A percentile compares a stretch with the other conserved stretches of the same genome.
phyloP scores from a whole-genome alignment of 805 yeast genomes.

The Myxozyma lipomycoides region DNA sequence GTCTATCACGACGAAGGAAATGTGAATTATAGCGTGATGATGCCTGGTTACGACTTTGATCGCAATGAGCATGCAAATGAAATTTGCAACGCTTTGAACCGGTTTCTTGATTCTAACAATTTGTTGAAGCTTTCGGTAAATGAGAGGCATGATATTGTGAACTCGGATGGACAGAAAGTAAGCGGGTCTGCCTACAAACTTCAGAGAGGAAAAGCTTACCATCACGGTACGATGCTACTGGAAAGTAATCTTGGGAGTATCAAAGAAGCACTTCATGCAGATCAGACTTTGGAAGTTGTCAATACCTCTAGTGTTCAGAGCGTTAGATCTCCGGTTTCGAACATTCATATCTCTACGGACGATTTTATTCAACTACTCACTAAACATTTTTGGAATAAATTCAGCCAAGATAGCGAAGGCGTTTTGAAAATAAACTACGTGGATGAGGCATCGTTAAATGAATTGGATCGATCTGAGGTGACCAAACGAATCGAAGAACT shows the following conservation, averaged over 20 bases:
- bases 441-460: slow-evolving; percentile 9
- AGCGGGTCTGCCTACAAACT: slow-evolving; percentile 93
- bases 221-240: slow-evolving; percentile 93
- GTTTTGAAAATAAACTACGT: slow-evolving; percentile 1
- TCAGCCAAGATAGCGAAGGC: slow-evolving; percentile 14
- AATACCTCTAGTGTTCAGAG: slow-evolving; percentile 61
- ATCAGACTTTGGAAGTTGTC: slow-evolving; percentile 42
- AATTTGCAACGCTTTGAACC: slow-evolving; percentile 43
- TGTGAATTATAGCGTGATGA: slow-evolving; percentile 77
- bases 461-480: slow-evolving; percentile 6
- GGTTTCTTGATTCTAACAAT: slow-evolving; percentile 13
- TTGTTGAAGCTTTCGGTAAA: slow-evolving; percentile 49
- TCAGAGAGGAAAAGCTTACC: slow-evolving; percentile 76
- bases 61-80: slow-evolving; percentile 50
- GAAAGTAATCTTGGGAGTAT: slow-evolving; percentile 59
- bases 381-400: slow-evolving; percentile 41
- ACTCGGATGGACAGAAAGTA: slow-evolving; percentile 50
- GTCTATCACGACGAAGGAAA: slow-evolving; percentile 94
- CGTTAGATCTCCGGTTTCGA: slow-evolving; percentile 74
- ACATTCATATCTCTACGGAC: slow-evolving; percentile 48
- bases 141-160: slow-evolving; percentile 74
- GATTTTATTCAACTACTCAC: slow-evolving; percentile 47
- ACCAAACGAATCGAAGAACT: slow-evolving; percentile 8
- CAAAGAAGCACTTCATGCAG: slow-evolving; percentile 49
- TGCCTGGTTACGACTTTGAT: slow-evolving; percentile 59